Conservation (phyloP, 75 land plant species). For the Selaginella moellendorffii region DNA sequence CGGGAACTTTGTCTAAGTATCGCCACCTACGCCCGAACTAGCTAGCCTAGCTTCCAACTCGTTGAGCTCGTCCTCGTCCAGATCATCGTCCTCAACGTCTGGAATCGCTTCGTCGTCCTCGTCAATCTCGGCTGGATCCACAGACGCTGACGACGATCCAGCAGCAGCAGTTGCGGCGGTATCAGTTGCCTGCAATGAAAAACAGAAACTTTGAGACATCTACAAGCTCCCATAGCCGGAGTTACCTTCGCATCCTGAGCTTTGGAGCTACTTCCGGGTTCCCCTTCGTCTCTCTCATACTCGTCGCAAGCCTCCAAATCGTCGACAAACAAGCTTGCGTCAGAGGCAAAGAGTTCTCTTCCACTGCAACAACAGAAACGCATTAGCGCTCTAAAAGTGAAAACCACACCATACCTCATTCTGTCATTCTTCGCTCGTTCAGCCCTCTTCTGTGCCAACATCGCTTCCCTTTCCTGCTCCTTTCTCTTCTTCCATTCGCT, state of each 20-base stretch:
- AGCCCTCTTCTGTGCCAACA: slow-evolving; percentile 61
- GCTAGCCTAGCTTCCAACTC: slow-evolving; percentile 77
- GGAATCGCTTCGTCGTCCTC: slow-evolving; percentile 34
- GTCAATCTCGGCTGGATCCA: slow-evolving; percentile 26
- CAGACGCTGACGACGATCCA: not conserved
- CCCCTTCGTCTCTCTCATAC: slow-evolving; percentile 68
- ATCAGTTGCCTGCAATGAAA: not conserved
- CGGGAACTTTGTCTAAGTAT: no score
- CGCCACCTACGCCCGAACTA: no score
- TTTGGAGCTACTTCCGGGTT: not conserved
- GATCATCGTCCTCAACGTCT: slow-evolving; percentile 60
- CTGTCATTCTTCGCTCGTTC: slow-evolving; percentile 96
- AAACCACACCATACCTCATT: slow-evolving; percentile 64
- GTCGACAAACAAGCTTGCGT: slow-evolving; percentile 97
- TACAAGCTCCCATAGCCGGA: no score
- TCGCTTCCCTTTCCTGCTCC: slow-evolving; percentile 57
- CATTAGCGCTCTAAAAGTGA: no score
- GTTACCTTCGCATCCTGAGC: no score
- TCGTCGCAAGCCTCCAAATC: slow-evolving; percentile 91
- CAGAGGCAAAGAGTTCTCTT: slow-evolving; percentile 78
- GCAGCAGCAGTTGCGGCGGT: not conserved
- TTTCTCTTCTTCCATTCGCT: slow-evolving; percentile 84
- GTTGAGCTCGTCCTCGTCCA: slow-evolving; percentile 72
- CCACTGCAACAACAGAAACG: slow-evolving; percentile 44
- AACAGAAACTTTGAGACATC: not conserved